Base-by-base conservation (phyloP, 179 eudicot genomes). In the Vitellaria paradoxa region DNA sequence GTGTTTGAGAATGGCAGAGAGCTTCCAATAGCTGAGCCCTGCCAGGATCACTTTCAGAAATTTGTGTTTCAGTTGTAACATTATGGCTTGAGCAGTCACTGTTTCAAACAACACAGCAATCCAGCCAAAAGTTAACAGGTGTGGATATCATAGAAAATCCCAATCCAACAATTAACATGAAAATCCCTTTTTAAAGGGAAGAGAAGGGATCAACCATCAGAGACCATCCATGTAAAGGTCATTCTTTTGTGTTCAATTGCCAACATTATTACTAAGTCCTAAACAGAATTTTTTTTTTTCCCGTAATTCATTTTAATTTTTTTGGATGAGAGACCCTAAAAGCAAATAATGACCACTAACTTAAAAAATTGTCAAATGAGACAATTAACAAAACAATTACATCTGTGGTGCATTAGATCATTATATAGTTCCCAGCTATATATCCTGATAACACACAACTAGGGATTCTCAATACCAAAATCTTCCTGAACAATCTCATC, bases 1-100 rank as follows among this genome's bases (percentile, higher is more conserved):
- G 97, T 40, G 98, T 91, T 84, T 94, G 97, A 61, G 97, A 94
- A 87, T 94, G 97, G 70, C 91, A 84, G 3, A 94, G 90, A n/a
- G 98, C 98, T 86, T 94, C 94, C 69, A 94, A 69, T 60, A 94
- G 88, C 85, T 87, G 84, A 52, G 91, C 92, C 68, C 87, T 89
- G 76, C 86, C 60, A n/a, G 84, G 79, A 72, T 91, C 93, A 15
- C 68, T 55, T 20, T 80, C 84, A 13, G 75, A 37, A 26, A 46
- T 74, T 40, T 46, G 76, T 65, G 50, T 72, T 45, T 74, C 81
- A 5, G 65, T 72, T 47, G 9, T 72, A 15, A 72, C 88, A 59
- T 74, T 30, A 69, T 73, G 77, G 73, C 68, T 65, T 72, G 84
- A 64, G 70, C 81, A 85, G 49, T 76, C 79, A 42, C 83, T 81